Percentiles rank a stretch among this genome's conserved stretches.
phyloP scores from a whole-genome alignment of 2,329 filamentous ascomycete species.

The Trichoderma endophyticum region DNA sequence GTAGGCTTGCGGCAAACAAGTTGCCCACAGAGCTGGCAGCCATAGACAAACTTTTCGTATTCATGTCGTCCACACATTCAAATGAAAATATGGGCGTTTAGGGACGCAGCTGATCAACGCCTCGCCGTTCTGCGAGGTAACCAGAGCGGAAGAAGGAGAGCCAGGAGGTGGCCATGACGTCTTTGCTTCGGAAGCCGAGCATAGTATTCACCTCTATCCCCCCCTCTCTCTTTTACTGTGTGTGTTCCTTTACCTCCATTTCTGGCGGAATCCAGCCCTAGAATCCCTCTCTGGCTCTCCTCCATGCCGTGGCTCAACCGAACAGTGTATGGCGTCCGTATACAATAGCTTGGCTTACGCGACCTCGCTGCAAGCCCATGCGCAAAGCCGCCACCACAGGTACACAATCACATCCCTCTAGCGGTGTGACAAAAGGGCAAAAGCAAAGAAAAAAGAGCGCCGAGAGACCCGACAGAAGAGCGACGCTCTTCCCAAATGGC shows the following conservation, averaged over 20 bases:
- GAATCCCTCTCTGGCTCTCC: neutral
- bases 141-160: neutral
- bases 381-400: neutral
- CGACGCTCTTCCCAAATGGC: neutral
- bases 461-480: neutral
- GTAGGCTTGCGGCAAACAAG: conserved; percentile 2
- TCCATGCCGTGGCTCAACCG: neutral
- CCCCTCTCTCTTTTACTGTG: neutral
- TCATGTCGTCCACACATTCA: neutral
- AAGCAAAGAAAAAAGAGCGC: neutral
- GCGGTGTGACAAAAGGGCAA: conserved; percentile 16
- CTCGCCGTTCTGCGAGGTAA: neutral
- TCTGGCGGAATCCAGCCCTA: neutral
- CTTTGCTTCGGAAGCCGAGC: neutral
- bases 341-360: conserved; percentile 7
- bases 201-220: neutral
- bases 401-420: neutral
- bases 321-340: neutral
- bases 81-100: neutral
- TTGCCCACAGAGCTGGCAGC: neutral
- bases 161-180: neutral
- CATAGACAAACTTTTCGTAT: conserved; percentile 10
- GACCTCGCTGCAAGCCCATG: conserved; percentile 1
- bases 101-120: neutral
- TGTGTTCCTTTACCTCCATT: neutral